Conservation (phyloP, 1,284 basidiomycete genomes). For the Ceratobasidium sp. region DNA sequence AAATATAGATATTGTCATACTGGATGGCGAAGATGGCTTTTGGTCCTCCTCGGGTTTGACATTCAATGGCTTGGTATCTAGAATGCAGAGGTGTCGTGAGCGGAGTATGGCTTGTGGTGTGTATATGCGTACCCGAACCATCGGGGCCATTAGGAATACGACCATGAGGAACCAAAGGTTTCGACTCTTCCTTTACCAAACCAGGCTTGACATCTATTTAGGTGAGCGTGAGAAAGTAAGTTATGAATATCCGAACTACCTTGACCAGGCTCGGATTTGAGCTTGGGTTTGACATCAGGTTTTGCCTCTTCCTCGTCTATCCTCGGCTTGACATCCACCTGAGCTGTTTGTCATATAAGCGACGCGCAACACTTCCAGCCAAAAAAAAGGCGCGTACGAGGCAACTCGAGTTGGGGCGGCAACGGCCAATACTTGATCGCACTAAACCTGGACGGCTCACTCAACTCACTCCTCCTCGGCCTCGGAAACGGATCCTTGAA, state of each 20-base stretch:
- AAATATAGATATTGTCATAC: too few relatives aligned
- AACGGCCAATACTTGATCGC: conserved; percentile 22
- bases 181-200: background rate
- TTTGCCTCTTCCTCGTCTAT: background rate
- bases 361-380: background rate
- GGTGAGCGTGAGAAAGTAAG: background rate
- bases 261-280: conserved; percentile 7
- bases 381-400: conserved; percentile 7
- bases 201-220: background rate
- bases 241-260: background rate
- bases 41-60: too few relatives aligned
- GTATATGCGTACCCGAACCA: background rate
- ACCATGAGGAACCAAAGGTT: background rate
- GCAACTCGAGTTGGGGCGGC: conserved; percentile 2
- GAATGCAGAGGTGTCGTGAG: too few relatives aligned
- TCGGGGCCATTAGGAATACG: background rate
- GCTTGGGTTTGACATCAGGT: background rate
- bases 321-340: conserved; percentile 15
- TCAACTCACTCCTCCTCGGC: conserved; percentile 4
- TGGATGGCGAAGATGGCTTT: too few relatives aligned
- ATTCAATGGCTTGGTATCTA: too few relatives aligned
- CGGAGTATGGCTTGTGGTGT: background rate
- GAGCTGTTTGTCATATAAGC: background rate
- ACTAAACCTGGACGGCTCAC: conserved; percentile 28
- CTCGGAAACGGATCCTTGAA: conserved; percentile 23